Conservation (phyloP, 805 yeast genomes). For the Yueomyces sinensis region DNA sequence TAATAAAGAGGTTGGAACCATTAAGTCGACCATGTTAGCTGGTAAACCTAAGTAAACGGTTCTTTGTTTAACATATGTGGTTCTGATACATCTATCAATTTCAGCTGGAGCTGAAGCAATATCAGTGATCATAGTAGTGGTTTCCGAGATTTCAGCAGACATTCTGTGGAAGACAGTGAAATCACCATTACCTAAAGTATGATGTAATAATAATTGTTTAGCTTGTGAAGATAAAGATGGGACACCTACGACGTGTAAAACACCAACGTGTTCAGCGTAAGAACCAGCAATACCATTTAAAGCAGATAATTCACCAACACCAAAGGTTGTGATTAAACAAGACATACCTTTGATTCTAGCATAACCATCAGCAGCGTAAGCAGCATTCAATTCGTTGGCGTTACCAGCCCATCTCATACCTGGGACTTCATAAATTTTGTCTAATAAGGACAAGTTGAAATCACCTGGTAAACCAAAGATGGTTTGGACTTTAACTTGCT, state of each 20-base stretch:
- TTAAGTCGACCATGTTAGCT: conserved; percentile 61
- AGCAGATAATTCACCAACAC: conserved; percentile 82
- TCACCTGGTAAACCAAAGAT: conserved; percentile 77
- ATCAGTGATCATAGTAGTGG: conserved; percentile 53
- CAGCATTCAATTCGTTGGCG: conserved; percentile 82
- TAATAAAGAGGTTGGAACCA: conserved; percentile 43
- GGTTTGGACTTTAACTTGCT: conserved; percentile 57
- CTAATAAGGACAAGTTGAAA: conserved; percentile 60
- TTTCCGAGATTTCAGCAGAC: conserved; percentile 60
- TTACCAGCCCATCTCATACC: conserved; percentile 84
- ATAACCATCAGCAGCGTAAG: conserved; percentile 76
- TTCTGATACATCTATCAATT: conserved; percentile 62
- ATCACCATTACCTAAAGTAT: conserved; percentile 75
- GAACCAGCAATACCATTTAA: conserved; percentile 81
- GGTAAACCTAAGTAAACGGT: conserved; percentile 79
- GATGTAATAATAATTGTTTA: conserved; percentile 62
- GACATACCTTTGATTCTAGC: conserved; percentile 68
- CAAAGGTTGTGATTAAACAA: conserved; percentile 71
- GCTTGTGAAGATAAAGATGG: conserved; percentile 68
- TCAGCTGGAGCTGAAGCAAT: conserved; percentile 51
- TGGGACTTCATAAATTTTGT: conserved; percentile 59
- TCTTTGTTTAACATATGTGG: conserved; percentile 58
- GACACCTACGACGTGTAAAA: conserved; percentile 75
- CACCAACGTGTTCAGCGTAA: conserved; percentile 80
- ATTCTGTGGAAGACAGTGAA: conserved; percentile 68